These are phyloP conservation scores for Cladosporium sphaerospermum DNA, from an alignment of 2,329 filamentous ascomycete genomes.

Conservation along the genomic window DNA sequence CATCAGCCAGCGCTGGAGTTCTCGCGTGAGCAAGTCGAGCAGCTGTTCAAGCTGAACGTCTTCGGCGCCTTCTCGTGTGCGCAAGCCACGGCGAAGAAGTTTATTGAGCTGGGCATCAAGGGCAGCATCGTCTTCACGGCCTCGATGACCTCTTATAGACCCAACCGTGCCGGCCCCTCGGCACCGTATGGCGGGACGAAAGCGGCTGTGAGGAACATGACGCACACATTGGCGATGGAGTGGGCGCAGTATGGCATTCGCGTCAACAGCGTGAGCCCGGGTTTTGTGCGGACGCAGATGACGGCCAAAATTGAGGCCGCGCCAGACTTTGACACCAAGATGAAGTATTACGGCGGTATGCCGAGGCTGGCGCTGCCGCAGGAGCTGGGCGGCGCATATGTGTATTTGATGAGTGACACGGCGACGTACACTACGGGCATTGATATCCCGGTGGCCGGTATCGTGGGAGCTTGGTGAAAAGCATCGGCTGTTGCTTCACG, in stretches of 20 bases:
- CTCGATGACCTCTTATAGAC: constrained; percentile 31
- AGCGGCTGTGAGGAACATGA: constrained; percentile 22
- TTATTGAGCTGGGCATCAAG: constrained; percentile 28
- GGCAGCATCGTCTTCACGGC: constrained; percentile 33
- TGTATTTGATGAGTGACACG: constrained; percentile 38
- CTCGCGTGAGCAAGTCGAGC: constrained; percentile 25
- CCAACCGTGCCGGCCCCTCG: constrained; percentile 27
- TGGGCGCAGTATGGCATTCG: constrained; percentile 26
- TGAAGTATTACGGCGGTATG: constrained; percentile 47
- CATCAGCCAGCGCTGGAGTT: constrained; percentile 27
- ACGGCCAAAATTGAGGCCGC: constrained; percentile 10
- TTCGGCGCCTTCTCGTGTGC: constrained; percentile 32
- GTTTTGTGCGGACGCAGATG: constrained; percentile 20
- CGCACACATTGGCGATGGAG: constrained; percentile 30
- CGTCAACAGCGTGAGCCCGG: constrained; percentile 23
- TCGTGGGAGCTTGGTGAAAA: constrained; percentile 22
- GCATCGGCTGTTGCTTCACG: background rate
- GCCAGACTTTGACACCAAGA: constrained; percentile 7
- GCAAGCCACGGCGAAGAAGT: constrained; percentile 31
- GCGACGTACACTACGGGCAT: constrained; percentile 37
- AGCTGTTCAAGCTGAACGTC: constrained; percentile 34
- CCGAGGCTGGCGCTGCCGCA: constrained; percentile 46
- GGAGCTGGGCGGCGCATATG: constrained; percentile 46
- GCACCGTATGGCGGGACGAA: constrained; percentile 25
- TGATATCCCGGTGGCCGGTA: constrained; percentile 28